phyloP scores from a whole-genome alignment of 2,329 filamentous ascomycete genomes.

The Diaporthe sp. region DNA sequence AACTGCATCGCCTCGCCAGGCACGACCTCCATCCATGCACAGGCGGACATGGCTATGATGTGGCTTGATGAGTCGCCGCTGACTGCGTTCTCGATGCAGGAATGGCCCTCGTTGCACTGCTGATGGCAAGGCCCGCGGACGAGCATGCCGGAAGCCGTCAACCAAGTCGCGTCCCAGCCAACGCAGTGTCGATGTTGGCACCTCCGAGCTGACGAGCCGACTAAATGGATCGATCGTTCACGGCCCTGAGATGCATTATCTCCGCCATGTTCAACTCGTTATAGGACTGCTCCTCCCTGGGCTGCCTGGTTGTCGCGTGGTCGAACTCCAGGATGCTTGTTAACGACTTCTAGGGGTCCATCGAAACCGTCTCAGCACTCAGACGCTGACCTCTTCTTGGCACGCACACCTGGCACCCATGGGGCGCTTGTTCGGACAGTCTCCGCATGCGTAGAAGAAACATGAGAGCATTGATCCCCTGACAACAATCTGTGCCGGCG shows the following conservation, averaged over 20 bases:
- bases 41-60: not conserved
- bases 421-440: not conserved
- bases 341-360: no score
- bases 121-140: not conserved
- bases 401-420: no score
- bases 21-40: not conserved
- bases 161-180: not conserved
- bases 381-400: no score
- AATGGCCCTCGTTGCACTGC: not conserved
- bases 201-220: not conserved
- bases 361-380: no score
- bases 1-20: not conserved
- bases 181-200: not conserved
- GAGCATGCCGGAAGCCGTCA: not conserved
- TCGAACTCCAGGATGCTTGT: no score
- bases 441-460: not conserved
- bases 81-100: not conserved
- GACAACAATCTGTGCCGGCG: no score
- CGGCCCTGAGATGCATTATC: not conserved
- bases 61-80: not conserved
- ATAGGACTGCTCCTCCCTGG: no score
- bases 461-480: not conserved
- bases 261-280: not conserved
- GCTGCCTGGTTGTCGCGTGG: no score
- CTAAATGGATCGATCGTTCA: not conserved